Evolutionary conservation across 1,284 basidiomycete species (phyloP).

Genomic region (Ustilago xerochloae): DNA sequence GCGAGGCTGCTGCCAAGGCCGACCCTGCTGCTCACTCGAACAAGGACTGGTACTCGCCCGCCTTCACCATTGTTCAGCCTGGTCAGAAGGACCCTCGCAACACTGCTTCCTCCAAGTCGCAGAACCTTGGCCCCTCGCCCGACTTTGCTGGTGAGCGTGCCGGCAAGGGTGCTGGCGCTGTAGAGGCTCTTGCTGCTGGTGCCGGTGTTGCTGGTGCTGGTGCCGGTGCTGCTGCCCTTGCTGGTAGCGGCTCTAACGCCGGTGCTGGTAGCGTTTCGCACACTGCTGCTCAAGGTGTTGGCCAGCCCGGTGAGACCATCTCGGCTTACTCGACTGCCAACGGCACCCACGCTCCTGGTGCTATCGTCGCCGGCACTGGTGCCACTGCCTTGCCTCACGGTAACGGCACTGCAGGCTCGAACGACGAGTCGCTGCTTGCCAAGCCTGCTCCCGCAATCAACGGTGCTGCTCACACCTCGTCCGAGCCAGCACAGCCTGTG

Average conservation of each 20-base stretch:
- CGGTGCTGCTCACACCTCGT: constrained; percentile 35
- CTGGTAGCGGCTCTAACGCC: not conserved
- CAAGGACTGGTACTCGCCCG: constrained; percentile 77
- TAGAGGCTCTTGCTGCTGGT: constrained; percentile 9
- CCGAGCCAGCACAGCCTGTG: constrained; percentile 38
- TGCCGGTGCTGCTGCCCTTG: constrained; percentile 6
- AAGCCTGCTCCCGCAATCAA: constrained; percentile 49
- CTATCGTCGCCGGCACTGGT: constrained; percentile 38
- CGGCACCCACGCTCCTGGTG: constrained; percentile 34
- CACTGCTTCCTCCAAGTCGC: constrained; percentile 40
- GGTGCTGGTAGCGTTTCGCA: constrained; percentile 14
- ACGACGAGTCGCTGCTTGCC: constrained; percentile 22
- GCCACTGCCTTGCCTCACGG: constrained; percentile 25
- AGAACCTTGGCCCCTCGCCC: constrained; percentile 47
- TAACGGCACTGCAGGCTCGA: constrained; percentile 4
- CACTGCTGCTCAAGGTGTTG: constrained; percentile 32
- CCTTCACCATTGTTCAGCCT: constrained; percentile 70
- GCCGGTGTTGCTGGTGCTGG: constrained; percentile 16
- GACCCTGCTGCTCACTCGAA: constrained; percentile 67
- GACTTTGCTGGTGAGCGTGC: constrained; percentile 28
- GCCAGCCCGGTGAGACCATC: constrained; percentile 31
- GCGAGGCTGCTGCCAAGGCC: constrained; percentile 71
- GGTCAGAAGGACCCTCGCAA: constrained; percentile 50
- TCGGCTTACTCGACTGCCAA: constrained; percentile 38
- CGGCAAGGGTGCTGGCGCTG: constrained; percentile 11